Base-by-base conservation (phyloP, 352 stramenopile species). In the Phytophthora pini region DNA sequence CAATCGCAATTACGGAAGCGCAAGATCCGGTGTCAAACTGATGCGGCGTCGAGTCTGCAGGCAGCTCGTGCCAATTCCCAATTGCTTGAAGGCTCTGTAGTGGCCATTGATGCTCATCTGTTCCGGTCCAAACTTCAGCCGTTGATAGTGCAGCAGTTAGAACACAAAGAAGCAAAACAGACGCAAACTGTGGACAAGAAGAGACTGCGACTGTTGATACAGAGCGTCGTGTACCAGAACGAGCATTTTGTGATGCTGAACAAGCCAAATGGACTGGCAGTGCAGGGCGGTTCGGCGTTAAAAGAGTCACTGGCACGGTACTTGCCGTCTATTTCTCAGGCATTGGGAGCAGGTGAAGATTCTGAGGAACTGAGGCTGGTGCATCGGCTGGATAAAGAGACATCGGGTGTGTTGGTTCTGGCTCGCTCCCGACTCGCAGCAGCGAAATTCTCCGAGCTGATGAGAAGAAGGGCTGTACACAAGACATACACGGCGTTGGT, bases 401-500 rank as follows among this genome's bases (percentile, higher is more conserved):
- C 82, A 13, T 93, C 84, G 2, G 84, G 84, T 2, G 17, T 90
- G 44, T 46, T 93, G 15, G 82, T 93, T 13, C 61, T 93, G 8
- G 84, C 82, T n/a, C 78, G 84, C 20, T 80, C 82, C 52, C 77
- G 84, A 0, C 79, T 88, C 6, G 84, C 84, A 20, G 82, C 84
- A 2, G 82, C 84, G 7, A 81, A 72, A 43, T 93, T 93, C 61
- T 78, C 80, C 0, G 58, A 74, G 29, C 15, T 89, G 9, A 45
- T 93, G 8, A 70, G 70, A 17, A 51, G 47, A 38, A 74, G 73
- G 0, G 39, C 43, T 0, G 74, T 93, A 4, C 53, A 71, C 24
- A 93, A 93, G 65, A 89, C 79, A 17, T 93, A 93, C 54, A 50
- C 80, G 10, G 84, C 84, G 22, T 60, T 89, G 6, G 80, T 93